Conservation (phyloP, 352 stramenopile genomes). For the Pythium pyrilobum region DNA sequence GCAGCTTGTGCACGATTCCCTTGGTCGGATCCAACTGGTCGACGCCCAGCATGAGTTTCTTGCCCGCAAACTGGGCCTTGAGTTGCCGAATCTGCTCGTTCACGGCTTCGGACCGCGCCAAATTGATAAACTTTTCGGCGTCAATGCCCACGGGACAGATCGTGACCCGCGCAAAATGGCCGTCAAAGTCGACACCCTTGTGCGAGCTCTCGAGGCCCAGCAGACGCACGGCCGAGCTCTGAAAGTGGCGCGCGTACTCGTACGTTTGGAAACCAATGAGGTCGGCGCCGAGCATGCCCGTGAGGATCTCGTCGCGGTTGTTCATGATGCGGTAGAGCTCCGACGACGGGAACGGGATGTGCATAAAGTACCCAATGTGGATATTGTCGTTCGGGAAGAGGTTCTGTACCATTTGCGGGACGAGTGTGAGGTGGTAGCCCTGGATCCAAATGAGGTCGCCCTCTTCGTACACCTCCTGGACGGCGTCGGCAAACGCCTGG, state of each 20-base stretch:
- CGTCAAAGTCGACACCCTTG: conserved; percentile 85
- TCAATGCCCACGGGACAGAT: conserved; percentile 88
- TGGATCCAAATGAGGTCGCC: conserved; percentile 90
- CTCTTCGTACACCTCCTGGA: conserved; percentile 86
- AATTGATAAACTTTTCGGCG: conserved; percentile 66
- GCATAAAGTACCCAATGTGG: conserved; percentile 84
- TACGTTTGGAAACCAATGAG: conserved; percentile 91
- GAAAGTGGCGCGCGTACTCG: conserved; percentile 88
- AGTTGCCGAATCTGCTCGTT: conserved; percentile 62
- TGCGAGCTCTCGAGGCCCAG: conserved; percentile 84
- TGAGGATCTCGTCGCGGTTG: conserved; percentile 83
- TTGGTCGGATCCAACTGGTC: conserved; percentile 87
- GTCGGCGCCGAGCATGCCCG: conserved; percentile 81
- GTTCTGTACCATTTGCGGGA: conserved; percentile 86
- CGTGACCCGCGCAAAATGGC: conserved; percentile 84
- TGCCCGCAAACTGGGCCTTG: conserved; percentile 64
- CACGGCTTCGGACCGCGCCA: conserved; percentile 54
- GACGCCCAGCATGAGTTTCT: conserved; percentile 82
- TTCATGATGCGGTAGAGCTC: conserved; percentile 89
- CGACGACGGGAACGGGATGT: conserved; percentile 88
- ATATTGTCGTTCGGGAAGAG: conserved; percentile 90
- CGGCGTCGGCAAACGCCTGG: conserved; percentile 79
- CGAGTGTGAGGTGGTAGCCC: conserved; percentile 87
- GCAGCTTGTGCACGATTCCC: conserved; percentile 87
- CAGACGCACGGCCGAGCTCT: conserved; percentile 81